Conservation (phyloP, 2,329 filamentous ascomycete species). For the Penicillium sumatraense region DNA sequence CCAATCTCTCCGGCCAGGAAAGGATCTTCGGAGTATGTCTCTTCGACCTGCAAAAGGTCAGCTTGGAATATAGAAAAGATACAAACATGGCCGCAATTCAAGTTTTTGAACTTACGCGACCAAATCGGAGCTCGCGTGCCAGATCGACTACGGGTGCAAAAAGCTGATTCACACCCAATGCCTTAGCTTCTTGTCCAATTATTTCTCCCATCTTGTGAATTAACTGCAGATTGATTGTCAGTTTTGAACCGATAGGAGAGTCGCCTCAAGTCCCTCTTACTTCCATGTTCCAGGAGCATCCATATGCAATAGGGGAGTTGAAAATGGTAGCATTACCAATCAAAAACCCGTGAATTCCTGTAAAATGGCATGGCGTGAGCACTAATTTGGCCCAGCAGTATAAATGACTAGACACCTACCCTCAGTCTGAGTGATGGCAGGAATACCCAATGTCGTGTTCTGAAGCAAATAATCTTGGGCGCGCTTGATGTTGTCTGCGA, state of each 20-base stretch:
- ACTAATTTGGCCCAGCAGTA: background rate
- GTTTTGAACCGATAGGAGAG: background rate
- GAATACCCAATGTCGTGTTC: slow-evolving; percentile 71
- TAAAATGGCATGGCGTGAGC: background rate
- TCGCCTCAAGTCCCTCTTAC: slow-evolving; percentile 20
- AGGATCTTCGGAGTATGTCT: slow-evolving; percentile 72
- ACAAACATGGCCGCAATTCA: background rate
- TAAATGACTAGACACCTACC: slow-evolving; percentile 40
- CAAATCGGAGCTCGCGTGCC: slow-evolving; percentile 71
- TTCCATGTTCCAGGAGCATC: slow-evolving; percentile 70
- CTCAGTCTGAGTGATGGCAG: slow-evolving; percentile 74
- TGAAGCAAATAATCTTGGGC: slow-evolving; percentile 72
- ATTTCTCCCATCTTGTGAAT: slow-evolving; percentile 68
- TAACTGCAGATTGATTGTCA: slow-evolving; percentile 39
- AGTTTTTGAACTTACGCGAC: slow-evolving; percentile 52
- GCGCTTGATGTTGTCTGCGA: slow-evolving; percentile 65
- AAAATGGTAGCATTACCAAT: slow-evolving; percentile 77
- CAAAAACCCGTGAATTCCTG: slow-evolving; percentile 69
- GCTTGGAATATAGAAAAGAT: background rate
- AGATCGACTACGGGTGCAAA: slow-evolving; percentile 74
- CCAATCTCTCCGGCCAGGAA: slow-evolving; percentile 71
- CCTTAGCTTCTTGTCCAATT: slow-evolving; percentile 68
- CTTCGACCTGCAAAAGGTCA: slow-evolving; percentile 57
- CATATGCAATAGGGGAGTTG: slow-evolving; percentile 75
- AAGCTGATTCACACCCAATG: slow-evolving; percentile 73